Base-by-base conservation (phyloP, 208 protist genomes). In the Trypanosoma boissoni region DNA sequence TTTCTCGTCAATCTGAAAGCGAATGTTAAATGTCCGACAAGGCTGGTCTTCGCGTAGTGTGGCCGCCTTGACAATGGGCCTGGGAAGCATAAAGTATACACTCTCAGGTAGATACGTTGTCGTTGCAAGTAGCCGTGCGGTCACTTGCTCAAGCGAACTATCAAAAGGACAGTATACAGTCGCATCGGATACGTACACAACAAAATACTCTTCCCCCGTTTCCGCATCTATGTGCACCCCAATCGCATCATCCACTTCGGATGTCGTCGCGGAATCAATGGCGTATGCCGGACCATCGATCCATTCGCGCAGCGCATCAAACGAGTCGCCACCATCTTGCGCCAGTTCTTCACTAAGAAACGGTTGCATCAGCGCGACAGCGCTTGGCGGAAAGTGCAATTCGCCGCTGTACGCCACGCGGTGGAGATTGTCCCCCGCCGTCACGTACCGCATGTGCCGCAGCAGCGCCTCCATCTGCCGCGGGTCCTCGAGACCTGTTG, bases 31-130 rank as follows among this genome's bases (percentile, higher is more conserved):
- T 18, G 89, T 95, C 27, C 89, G 80, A 58, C 89, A 95, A 0
- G 80, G 80, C 9, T 74, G 69, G 59, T 93, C 83, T 54, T 91
- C 83, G 14, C 84, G 83, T 54, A 95, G 67, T 27, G 89, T 95
- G 18, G 89, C 85, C 46, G 81, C 83, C 68, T 90, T 82, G 2
- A 95, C 78, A 52, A 95, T 87, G 1, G 78, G 74, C 51, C 88
- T 88, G 8, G 89, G 89, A 20, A 95, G 67, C 89, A 95, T 95
- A 56, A 92, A 95, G 52, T 72, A 95, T 37, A 95, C 89, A 2
- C 80, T 76, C 53, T 95, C 85, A 0, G 89, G 89, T 18, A 95
- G 79, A 59, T 95, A 95, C 18, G 86, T 93, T 43, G 89, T 95
- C 1, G 89, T 95, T 16, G 76, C 78, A 21, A 95, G 81, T 20